phyloP scores from a whole-genome alignment of 1,284 basidiomycete genomes.

The Trametes versicolor region DNA sequence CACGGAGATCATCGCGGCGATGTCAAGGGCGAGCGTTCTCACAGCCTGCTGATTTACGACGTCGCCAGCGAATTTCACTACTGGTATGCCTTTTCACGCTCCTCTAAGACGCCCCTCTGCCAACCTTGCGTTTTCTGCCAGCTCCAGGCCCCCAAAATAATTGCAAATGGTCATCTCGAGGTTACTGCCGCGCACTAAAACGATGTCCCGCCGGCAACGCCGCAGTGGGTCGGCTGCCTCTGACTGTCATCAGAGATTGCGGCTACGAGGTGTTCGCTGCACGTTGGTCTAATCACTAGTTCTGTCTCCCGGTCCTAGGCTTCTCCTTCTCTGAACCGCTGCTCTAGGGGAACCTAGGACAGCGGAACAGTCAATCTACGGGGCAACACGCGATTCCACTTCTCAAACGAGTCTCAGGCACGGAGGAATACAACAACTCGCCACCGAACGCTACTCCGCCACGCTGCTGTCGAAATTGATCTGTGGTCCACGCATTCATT shows the following conservation, averaged over 20 bases:
- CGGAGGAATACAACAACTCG: neutral
- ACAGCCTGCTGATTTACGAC: neutral
- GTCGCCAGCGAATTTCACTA: neutral
- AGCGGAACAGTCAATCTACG: neutral
- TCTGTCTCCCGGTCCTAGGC: too few relatives aligned
- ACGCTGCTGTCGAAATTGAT: neutral
- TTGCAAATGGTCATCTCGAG: neutral
- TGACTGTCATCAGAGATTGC: slow-evolving; percentile 11
- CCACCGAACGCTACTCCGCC: neutral
- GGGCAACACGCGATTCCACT: neutral
- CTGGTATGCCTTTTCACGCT: neutral
- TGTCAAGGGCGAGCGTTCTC: slow-evolving; percentile 4
- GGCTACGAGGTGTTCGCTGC: slow-evolving; percentile 1
- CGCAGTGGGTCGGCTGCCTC: slow-evolving; percentile 4
- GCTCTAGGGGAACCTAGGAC: neutral
- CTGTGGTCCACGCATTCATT: neutral
- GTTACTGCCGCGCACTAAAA: neutral
- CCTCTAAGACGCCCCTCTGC: neutral
- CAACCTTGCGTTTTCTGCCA: neutral
- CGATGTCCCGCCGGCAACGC: neutral
- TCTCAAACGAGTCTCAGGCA: neutral
- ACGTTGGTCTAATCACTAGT: neutral
- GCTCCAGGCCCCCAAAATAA: neutral
- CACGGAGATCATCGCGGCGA: slow-evolving; percentile 7
- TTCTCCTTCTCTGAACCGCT: neutral